Evolutionary conservation across 73 alveolate species (phyloP), one percentile per base, ranked within the genome.

Genomic region (Paramecium primaurelia): DNA sequence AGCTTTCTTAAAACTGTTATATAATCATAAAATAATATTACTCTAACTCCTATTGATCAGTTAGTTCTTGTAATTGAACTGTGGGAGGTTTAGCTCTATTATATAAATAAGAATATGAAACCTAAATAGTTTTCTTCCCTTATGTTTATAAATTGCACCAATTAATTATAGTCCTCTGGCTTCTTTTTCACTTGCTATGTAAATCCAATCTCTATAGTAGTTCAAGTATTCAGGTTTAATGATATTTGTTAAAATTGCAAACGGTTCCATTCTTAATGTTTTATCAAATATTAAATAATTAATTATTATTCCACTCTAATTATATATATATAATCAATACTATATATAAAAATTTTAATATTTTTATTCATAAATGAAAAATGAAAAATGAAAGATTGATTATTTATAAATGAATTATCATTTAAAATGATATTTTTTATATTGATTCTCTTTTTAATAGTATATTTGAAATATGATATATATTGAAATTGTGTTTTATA

Each of bases 31-130:
- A 32, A 37, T 8, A 22, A 4, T 18, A 26, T 36, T 87, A 87
- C 93, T 87, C 88, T 34, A 87, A 87, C 71, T 87, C 93, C 44
- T 87, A 68, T 87, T 87, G 58, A 20, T 60, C 88, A 18, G 84
- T 73, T 2, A 87, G 77, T 68, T 87, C 59, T 59, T 59, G 45
- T 9, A 87, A 58, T 87, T 87, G 77, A 14, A 87, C 93, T 12
- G 88, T 60, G 2, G 93, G 93, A 26, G 93, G 93, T 26, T 87
- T 87, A 38, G 93, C 93, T 87, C 93, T 87, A 54, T 54, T 54
- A 54, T n/a, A 54, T n/a, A 40, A 40, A 0, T 7, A 54, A 5
- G 5, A n/a, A 54, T 20, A 18, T 45, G 58, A 16, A n/a, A 54
- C 69, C 69, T 54, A 60, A 87, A 87, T 16, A 64, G 37, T 60